phyloP scores from a whole-genome alignment of 495 filamentous ascomycete genomes.

The Annulohypoxylon nitens region DNA sequence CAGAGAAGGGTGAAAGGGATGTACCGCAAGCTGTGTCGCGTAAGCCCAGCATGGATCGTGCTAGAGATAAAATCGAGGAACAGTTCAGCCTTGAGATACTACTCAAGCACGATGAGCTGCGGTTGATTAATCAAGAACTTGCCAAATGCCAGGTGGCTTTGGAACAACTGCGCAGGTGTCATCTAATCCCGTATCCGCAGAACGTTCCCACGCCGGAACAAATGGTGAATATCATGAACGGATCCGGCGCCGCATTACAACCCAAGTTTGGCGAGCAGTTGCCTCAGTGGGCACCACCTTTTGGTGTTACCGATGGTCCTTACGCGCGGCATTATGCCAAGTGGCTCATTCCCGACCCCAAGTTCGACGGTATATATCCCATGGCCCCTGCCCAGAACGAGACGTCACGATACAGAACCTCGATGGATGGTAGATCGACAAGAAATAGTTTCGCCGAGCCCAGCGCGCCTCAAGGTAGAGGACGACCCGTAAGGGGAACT shows the following conservation, averaged over 20 bases:
- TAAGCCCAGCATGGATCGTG: conserved; percentile 51
- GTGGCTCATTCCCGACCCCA: conserved; percentile 91
- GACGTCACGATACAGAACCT: conserved; percentile 56
- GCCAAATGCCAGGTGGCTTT: conserved; percentile 96
- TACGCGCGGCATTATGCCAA: conserved; percentile 93
- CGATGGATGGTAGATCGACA: conserved; percentile 77
- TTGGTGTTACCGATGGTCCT: conserved; percentile 90
- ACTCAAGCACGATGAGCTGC: conserved; percentile 92
- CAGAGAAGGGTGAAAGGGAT: conserved; percentile 33
- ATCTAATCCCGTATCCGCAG: conserved; percentile 87
- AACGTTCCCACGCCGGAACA: conserved; percentile 70
- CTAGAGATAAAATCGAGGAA: conserved; percentile 81
- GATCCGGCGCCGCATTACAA: conserved; percentile 74
- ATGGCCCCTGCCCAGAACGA: conserved; percentile 51
- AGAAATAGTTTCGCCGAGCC: conserved; percentile 76
- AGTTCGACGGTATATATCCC: conserved; percentile 78
- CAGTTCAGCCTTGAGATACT: conserved; percentile 93
- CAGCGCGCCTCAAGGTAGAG: conserved; percentile 64
- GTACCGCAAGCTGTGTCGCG: conserved; percentile 28
- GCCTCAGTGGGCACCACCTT: conserved; percentile 79
- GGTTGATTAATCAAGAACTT: conserved; percentile 94
- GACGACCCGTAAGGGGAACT: conserved; percentile 71
- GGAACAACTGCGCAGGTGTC: conserved; percentile 92
- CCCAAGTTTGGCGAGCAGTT: conserved; percentile 68
- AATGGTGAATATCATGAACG: conserved; percentile 74